Evolutionary conservation across 495 filamentous ascomycete species (phyloP), one percentile per base, ranked within the genome.

Genomic region (Aspergillus ellipticus): DNA sequence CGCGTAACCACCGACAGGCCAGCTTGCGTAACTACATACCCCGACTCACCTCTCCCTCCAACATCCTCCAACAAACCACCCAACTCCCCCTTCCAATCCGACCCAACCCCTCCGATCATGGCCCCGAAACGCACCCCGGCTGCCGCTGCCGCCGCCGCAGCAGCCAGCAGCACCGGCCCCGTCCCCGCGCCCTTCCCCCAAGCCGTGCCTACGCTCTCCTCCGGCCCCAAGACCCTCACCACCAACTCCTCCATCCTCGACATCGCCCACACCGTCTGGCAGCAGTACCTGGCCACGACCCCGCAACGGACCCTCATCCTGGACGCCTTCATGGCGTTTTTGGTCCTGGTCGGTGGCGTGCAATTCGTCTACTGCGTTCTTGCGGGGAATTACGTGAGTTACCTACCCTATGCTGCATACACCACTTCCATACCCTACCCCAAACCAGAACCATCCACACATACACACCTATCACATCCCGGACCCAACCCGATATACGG

Each of bases 291-390:
- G 21, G 71, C 87, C 42, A 77, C 79, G 48, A 97, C 94, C 22
- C 85, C 93, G 55, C 90, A 95, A 80, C 86, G 93, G 33, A 92
- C 89, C 43, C 91, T 96, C 79, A 83, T 99, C 56, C 77, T 97
- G 28, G 94, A 99, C 73, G 82, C 79, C 16, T 99, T 97, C 73
- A 86, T 97, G 88, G 86, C 68, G 3, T 99, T 97, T 66, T 73
- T 99, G 57, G 86, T 92, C 19, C 81, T 88, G 5, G 87, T 92
- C 8, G 94, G 92, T 42, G 89, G 79, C 11, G 67, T 97, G 67
- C 94, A 99, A 72, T 97, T 99, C 70, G 75, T 87, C 46, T 99
- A 99, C 68, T 97, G 92, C 68, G 79, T 96, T 37, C 63, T 97
- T 62, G 92, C 84, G 33, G 94, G 94, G 57, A 97, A 97, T 71